Base-by-base conservation (phyloP, 1,284 basidiomycete species). In the Leucoagaricus sp. region DNA sequence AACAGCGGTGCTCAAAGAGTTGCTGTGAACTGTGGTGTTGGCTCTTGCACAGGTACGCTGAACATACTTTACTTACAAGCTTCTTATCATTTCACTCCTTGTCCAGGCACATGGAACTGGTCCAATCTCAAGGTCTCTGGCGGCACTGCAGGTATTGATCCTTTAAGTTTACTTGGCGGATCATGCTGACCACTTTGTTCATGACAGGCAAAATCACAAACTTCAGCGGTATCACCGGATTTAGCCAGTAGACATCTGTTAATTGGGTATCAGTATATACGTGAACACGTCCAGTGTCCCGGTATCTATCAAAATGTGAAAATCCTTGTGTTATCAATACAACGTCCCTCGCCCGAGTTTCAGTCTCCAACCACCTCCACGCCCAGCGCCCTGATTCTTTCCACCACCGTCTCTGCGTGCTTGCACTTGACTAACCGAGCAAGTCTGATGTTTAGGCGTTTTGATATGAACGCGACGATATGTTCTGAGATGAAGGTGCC, bases 201-300 rank as follows among this genome's bases (percentile, higher is more conserved):
- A 12, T 8, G 9, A 21, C 26, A 60, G 59, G 59, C 23, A 40
- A 58, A 53, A 59, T 59, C 31, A 58, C 50, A 8, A 59, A 61
- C 36, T 61, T 61, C 26, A 26, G 28, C 23, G 60, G 60, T 28
- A 61, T 61, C 9, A 45, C 51, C 12, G 60, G 60, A 4, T 58
- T 58, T 48, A 57, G 29, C 31, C 47, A 57, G 55, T 61, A 55
- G 29, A 17, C n/a, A n/a, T n/a, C n/a, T n/a, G n/a, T n/a, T n/a
- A n/a, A n/a, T n/a, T n/a, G n/a, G 10, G 12, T 8, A 17, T 17
- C 2, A 44, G 5, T 45, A 45, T 45, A 21, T 8, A 36, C 5
- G 19, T 41, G 31, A 26, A 34, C 23, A 42, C 19, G 19, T 10
- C 12, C 17, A 15, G 40, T 23, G 29, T 31, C 41, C 17, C 33